Evolutionary conservation across 805 yeast genomes (phyloP), one percentile per base, ranked within the genome.

Genomic region (Myxozyma monticola): DNA sequence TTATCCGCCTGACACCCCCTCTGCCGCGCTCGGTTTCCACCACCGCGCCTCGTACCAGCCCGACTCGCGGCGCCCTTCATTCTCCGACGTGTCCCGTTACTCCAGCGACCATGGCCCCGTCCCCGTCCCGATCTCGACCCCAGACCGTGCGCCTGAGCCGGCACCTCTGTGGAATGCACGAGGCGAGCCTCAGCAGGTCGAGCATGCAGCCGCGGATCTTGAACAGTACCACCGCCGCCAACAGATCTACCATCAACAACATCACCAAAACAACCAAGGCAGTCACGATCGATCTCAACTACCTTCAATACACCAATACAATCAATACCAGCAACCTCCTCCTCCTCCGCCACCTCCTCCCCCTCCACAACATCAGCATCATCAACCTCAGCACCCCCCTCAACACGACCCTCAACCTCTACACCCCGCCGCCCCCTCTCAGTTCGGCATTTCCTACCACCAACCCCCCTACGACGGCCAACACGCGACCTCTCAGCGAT

Each of bases 381-480:
- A 26, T 8, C 30, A 7, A 8, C 30, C 10, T 8, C 12, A 12
- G 30, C n/a, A n/a, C n/a, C n/a, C 20, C 8, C 43, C 26, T 21
- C 35, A 31, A 15, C 10, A n/a, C n/a, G 15, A 6, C 12, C 6
- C 17, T n/a, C 24, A 36, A 9, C 24, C 24, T 15, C 20, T 29
- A 9, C 10, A 22, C 6, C 22, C 22, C 29, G 8, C 15, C 4
- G n/a, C n/a, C n/a, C n/a, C n/a, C n/a, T n/a, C n/a, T n/a, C n/a
- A n/a, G n/a, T n/a, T n/a, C n/a, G n/a, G n/a, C n/a, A n/a, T n/a
- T n/a, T 24, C 38, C 1, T 34, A 33, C n/a, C 43, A 33, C 35
- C 49, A 46, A 18, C 49, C 49, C 3, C 41, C 35, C 21, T 46
- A 46, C 15, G 39, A 46, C 25, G 49, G 49, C 12, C 43, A 46